Base-by-base conservation (phyloP, 2,329 filamentous ascomycete genomes). In the Aureobasidium melanogenum region DNA sequence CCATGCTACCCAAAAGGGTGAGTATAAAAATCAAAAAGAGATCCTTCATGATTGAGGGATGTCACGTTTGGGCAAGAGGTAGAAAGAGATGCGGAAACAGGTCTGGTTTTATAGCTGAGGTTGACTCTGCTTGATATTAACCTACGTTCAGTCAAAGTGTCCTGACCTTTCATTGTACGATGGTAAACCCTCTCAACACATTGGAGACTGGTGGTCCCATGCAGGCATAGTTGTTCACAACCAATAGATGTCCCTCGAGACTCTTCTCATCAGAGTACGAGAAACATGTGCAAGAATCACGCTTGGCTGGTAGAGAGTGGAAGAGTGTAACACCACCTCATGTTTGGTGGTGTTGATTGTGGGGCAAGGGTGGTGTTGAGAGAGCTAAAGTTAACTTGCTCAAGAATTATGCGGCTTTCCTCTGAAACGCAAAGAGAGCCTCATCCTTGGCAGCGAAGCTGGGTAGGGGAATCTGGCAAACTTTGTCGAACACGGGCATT, bases 361-460 rank as follows among this genome's bases (percentile, higher is more conserved):
- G 50, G 34, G 24, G 50, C n/a, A 14, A 6, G 7, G 15, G 14
- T 30, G 17, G 17, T 41, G 34, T 28, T 39, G 34, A 30, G 24
- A 22, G 15, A 30, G 22, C 15, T 17, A 41, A 17, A 30, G 24
- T 28, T 54, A 39, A n/a, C 28, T 54, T 54, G 50, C 50, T 54
- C 50, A 22, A 54, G 32, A 41, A 15, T 34, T 26, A 51, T 22
- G 22, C 44, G 36, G 54, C 39, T 46, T 57, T 72, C 62, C 72
- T 73, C 66, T 74, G 70, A 59, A 87, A 90, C 22, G 89, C 80
- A 72, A 85, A 91, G 60, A 91, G 68, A 0, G 84, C 88, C 73
- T 91, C 88, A 67, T 91, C 88, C 71, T 91, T 91, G 30, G 85
- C 88, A 2, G 87, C 84, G 73, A 91, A 91, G 70, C 86, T 89